Evolutionary conservation across 345 rosid species (phyloP).

Genomic region (Gossypium turneri): DNA sequence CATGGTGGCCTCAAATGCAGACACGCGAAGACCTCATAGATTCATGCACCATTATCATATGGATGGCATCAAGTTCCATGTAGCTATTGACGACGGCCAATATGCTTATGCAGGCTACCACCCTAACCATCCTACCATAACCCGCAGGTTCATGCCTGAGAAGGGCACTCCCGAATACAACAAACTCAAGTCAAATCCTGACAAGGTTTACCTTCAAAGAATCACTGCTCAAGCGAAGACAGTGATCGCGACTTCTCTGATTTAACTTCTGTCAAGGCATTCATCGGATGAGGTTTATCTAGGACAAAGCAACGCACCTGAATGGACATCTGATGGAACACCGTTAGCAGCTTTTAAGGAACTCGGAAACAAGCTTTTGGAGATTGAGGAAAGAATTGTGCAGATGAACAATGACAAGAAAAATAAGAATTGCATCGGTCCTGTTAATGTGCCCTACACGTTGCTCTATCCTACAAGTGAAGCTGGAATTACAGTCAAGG

Average conservation of each 20-base stretch:
- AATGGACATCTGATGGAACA: conserved; percentile 67
- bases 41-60: conserved; percentile 59
- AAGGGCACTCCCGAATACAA: conserved; percentile 58
- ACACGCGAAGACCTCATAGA: conserved; percentile 41
- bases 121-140: conserved; percentile 57
- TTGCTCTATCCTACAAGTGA: not conserved
- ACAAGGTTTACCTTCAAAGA: conserved; percentile 55
- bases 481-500: not conserved
- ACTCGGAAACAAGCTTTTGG: not conserved
- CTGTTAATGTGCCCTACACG: not conserved
- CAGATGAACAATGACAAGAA: not conserved
- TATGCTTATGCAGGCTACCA: conserved; percentile 65
- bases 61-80: conserved; percentile 76
- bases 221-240: conserved; percentile 73
- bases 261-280: conserved; percentile 70
- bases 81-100: conserved; percentile 67
- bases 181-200: conserved; percentile 44
- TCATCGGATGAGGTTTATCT: conserved; percentile 73
- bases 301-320: conserved; percentile 58
- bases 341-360: conserved; percentile 44
- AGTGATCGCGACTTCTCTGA: conserved; percentile 59
- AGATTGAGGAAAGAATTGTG: not conserved
- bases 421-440: not conserved
- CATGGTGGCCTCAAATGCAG: conserved; percentile 75
- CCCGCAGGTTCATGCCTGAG: conserved; percentile 75